A percentile compares a stretch with the other conserved stretches of the same genome.
phyloP scores from a whole-genome alignment of 2,329 filamentous ascomycete genomes.

The Fusarium pseudoanthophilum region DNA sequence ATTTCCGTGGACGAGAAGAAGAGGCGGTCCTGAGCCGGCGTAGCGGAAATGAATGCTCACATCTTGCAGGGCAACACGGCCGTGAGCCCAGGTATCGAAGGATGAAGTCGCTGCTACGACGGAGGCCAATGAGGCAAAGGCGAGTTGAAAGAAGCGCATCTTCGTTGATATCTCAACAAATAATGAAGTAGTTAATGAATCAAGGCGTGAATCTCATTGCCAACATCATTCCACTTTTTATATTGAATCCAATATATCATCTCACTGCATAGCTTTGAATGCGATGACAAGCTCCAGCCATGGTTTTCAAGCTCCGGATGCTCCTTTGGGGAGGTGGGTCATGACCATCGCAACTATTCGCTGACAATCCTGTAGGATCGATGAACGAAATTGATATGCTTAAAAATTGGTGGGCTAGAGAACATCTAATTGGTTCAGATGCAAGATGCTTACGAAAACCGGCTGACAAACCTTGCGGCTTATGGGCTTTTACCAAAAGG shows the following conservation, averaged over 20 bases:
- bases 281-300: neutral
- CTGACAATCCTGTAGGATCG: neutral
- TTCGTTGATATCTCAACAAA: rapidly evolving
- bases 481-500: neutral
- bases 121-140: conserved; percentile 4
- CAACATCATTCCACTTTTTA: no score
- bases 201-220: rapidly evolving
- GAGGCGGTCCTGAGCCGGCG: conserved; percentile 52
- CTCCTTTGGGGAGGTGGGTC: conserved; percentile 16
- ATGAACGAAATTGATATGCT: neutral
- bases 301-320: conserved; percentile 14
- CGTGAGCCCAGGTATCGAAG: conserved; percentile 53
- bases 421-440: neutral
- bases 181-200: rapidly evolving
- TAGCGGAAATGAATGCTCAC: conserved; percentile 57
- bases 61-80: conserved; percentile 50
- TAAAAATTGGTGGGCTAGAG: neutral
- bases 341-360: neutral
- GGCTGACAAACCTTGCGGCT: neutral
- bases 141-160: conserved; percentile 5
- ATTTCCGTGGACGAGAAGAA: conserved; percentile 55
- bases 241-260: no score
- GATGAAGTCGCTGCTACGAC: conserved; percentile 34
- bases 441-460: neutral
- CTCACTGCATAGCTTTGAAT: neutral